A percentile compares a stretch with the other conserved stretches of the same genome.
Conservation (phyloP, 2,329 filamentous ascomycete species). For the Fusarium nodosum region DNA sequence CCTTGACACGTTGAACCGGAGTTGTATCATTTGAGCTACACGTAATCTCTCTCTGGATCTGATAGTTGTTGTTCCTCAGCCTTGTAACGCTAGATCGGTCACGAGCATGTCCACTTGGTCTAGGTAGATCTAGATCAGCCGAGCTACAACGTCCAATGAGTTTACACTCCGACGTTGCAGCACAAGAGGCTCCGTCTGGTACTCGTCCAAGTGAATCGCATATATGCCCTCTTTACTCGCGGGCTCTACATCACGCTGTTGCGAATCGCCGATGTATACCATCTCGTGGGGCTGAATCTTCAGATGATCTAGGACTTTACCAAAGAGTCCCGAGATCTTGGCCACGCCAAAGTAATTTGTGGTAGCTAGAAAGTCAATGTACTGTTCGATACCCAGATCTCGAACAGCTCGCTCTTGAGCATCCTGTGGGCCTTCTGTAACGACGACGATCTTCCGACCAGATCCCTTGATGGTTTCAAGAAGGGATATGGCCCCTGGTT, state of each 20-base stretch:
- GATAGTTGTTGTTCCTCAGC: slow-evolving; percentile 16
- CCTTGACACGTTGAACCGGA: slow-evolving; percentile 31
- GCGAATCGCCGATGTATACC: slow-evolving; percentile 51
- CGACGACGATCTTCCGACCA: slow-evolving; percentile 58
- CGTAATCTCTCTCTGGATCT: not conserved
- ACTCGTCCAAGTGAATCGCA: slow-evolving; percentile 47
- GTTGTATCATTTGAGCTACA: slow-evolving; percentile 25
- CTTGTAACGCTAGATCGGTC: slow-evolving; percentile 20
- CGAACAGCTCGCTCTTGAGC: slow-evolving; percentile 59
- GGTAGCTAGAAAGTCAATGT: slow-evolving; percentile 52
- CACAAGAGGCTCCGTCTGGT: slow-evolving; percentile 12
- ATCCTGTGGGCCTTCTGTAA: slow-evolving; percentile 64
- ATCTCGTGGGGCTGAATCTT: slow-evolving; percentile 46
- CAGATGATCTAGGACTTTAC: slow-evolving; percentile 47
- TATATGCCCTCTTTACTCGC: slow-evolving; percentile 49
- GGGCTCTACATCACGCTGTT: slow-evolving; percentile 50
- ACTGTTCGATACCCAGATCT: slow-evolving; percentile 41
- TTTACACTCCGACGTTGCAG: slow-evolving; percentile 27
- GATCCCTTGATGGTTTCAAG: slow-evolving; percentile 52
- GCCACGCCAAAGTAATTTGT: slow-evolving; percentile 51
- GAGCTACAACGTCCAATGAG: slow-evolving; percentile 30
- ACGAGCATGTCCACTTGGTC: slow-evolving; percentile 1
- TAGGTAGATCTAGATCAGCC: slow-evolving; percentile 8
- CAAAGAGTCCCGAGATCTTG: slow-evolving; percentile 50
- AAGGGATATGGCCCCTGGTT: slow-evolving; percentile 55